Percentiles rank a stretch among this genome's conserved stretches.
These are phyloP conservation scores for Aspergillus neotritici DNA, from an alignment of 2,329 filamentous ascomycete genomes.

Conservation along the genomic window DNA sequence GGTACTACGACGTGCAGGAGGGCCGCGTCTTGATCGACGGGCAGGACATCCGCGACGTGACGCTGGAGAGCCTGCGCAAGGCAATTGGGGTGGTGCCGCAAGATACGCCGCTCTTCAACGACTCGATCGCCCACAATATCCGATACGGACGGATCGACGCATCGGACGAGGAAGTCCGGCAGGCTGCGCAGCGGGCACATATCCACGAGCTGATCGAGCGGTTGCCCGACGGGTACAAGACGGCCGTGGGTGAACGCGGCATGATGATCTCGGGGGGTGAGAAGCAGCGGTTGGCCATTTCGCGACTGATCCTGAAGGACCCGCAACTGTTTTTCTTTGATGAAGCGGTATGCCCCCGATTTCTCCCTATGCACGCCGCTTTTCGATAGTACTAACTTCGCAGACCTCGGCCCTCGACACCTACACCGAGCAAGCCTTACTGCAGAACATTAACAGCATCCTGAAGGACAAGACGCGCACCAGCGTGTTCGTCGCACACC, in stretches of 20 bases:
- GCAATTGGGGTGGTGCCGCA: slow-evolving; percentile 94
- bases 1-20: slow-evolving; percentile 82
- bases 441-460: slow-evolving; percentile 89
- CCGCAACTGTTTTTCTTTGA: slow-evolving; percentile 90
- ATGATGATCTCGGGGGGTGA: slow-evolving; percentile 97
- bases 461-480: slow-evolving; percentile 81
- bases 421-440: slow-evolving; percentile 83
- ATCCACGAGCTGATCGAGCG: slow-evolving; percentile 75
- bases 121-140: slow-evolving; percentile 93
- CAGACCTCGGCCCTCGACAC: slow-evolving; percentile 83
- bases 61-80: slow-evolving; percentile 72
- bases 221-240: slow-evolving; percentile 85
- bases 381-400: neutral
- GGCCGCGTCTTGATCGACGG: slow-evolving; percentile 88
- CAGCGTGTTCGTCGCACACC: slow-evolving; percentile 90
- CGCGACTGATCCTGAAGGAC: slow-evolving; percentile 78
- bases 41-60: slow-evolving; percentile 82
- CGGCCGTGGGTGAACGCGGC: slow-evolving; percentile 86
- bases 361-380: neutral
- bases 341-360: slow-evolving; percentile 56
- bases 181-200: slow-evolving; percentile 73
- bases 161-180: slow-evolving; percentile 63
- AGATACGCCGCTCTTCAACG: slow-evolving; percentile 95
- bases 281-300: slow-evolving; percentile 84
- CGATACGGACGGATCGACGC: slow-evolving; percentile 82